phyloP scores from a whole-genome alignment of 202 grass and related monocot species.

The Musa balbisiana region DNA sequence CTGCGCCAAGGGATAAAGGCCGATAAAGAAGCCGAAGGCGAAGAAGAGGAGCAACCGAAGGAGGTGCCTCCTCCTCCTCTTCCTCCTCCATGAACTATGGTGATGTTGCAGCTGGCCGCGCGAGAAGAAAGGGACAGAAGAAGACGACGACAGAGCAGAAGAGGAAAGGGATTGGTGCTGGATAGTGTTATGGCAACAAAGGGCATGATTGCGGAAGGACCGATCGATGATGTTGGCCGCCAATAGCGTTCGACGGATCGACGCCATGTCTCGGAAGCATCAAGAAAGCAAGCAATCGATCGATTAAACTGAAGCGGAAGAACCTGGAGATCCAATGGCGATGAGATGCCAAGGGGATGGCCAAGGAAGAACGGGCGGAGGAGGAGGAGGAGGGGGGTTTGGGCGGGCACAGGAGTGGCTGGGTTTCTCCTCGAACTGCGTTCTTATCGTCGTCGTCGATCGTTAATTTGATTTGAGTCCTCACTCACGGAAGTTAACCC shows the following conservation, averaged over 20 bases:
- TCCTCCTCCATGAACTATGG: conserved; percentile 9
- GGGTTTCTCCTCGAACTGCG: not conserved
- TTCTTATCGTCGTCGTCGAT: not conserved
- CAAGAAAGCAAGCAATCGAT: not conserved
- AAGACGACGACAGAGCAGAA: not conserved
- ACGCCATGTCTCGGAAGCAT: conserved; percentile 28
- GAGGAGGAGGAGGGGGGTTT: not conserved
- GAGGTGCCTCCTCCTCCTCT: conserved; percentile 36
- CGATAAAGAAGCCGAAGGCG: conserved; percentile 58
- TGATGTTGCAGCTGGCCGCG: conserved; percentile 3
- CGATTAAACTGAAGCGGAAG: not conserved
- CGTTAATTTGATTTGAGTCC: not conserved
- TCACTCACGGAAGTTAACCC: not conserved
- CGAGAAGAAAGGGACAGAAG: not conserved
- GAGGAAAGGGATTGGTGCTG: not conserved
- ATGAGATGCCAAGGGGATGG: not conserved
- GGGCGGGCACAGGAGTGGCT: not conserved
- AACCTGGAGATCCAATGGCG: not conserved
- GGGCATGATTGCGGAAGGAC: not conserved
- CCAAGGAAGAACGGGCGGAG: not conserved
- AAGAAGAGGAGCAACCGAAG: conserved; percentile 74
- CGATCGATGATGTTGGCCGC: conserved; percentile 41
- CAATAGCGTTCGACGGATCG: conserved; percentile 58
- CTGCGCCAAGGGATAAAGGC: conserved; percentile 58
- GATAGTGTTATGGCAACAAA: not conserved